Evolutionary conservation across 2,329 filamentous ascomycete species (phyloP), one percentile per base, ranked within the genome.

Genomic region (Tothia fuscella): DNA sequence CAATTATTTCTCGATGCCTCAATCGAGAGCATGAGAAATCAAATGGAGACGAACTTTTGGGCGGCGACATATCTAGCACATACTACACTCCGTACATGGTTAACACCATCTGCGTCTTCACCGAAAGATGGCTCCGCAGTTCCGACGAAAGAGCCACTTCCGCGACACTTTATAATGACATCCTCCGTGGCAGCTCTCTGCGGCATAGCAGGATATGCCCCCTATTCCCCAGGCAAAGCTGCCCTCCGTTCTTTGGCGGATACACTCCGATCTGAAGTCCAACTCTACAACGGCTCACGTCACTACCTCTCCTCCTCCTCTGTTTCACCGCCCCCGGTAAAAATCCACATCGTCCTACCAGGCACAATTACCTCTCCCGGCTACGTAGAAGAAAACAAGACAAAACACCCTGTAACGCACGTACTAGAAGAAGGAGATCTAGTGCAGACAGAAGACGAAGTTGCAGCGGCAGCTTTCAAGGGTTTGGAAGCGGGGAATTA

Each of bases 1-100:
- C 71, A 75, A 26, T 79, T 93, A 47, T 93, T 89, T 65, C 60
- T 83, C 49, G 83, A 94, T 47, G 77, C 76, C 29, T 71, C 81
- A 6, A 66, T 84, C 40, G 65, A 77, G 6, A 73, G 72, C 9
- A 66, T 87, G 49, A 74, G 80, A 31, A 67, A 71, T 49, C 85
- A 93, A 59, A 94, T 94, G 85, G 85, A 94, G 55, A 74, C 89
- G 51, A 89, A 95, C 63, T 96, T 85, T 66, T 94, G 80, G 72
- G 83, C 85, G 37, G 78, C 79, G 22, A 80, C 81, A 30, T 91
- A 93, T 58, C 83, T 93, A 63, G 81, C 86, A 28, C 86, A 93
- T 56, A 78, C 84, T 16, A 76, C 82, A 14, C 65, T 95, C 47
- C 73, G 72, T 39, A 71, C 74, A 46, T 95, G 89, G 89, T 73